phyloP scores from a whole-genome alignment of 2,329 filamentous ascomycete genomes.

The Atkinsonella hypoxylon region DNA sequence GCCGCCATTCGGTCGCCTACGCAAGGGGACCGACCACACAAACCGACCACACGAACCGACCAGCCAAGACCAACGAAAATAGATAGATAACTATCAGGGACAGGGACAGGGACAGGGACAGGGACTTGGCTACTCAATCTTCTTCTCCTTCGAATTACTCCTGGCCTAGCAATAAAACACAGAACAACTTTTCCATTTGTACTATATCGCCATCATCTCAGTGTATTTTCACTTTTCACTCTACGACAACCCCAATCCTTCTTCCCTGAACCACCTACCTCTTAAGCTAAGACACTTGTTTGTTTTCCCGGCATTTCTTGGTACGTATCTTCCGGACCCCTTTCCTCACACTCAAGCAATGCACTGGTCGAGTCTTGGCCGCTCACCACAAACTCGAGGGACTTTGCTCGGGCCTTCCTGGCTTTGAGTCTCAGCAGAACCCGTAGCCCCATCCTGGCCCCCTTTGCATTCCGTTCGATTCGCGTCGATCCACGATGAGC shows the following conservation, averaged over 20 bases:
- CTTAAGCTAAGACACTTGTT: neutral
- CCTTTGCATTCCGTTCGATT: neutral
- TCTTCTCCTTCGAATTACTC: neutral
- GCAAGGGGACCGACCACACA: neutral
- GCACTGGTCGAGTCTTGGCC: neutral
- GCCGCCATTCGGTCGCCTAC: neutral
- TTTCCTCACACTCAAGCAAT: neutral
- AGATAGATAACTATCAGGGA: neutral
- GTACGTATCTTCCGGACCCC: constrained; percentile 1
- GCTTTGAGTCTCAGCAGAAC: neutral
- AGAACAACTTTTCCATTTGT: neutral
- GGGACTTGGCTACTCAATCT: neutral
- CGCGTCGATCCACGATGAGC: neutral
- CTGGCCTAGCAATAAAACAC: neutral
- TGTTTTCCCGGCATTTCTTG: neutral
- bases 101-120: neutral
- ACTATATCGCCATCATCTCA: neutral
- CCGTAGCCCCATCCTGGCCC: neutral
- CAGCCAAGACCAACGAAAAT: neutral
- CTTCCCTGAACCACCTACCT: too few relatives aligned
- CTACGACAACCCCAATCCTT: constrained; percentile 3
- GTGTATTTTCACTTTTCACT: neutral
- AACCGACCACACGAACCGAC: neutral
- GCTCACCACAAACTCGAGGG: neutral
- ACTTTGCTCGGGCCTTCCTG: neutral